These are phyloP conservation scores for Penstemon newberryi DNA, from an alignment of 257 asterid genomes.

Conservation along the genomic window DNA sequence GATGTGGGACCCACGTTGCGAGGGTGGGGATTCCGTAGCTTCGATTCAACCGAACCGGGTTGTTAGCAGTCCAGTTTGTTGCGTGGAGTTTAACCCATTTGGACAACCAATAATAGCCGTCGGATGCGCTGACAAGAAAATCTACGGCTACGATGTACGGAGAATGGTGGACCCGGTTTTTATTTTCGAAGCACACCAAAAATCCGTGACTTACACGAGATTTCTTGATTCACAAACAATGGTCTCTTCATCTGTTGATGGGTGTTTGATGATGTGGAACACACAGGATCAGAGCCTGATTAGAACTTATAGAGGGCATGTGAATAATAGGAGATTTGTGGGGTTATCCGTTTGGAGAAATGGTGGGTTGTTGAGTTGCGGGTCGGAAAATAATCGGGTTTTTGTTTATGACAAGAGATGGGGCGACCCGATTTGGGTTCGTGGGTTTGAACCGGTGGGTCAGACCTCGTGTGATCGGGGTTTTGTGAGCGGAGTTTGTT, in stretches of 20 bases:
- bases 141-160: conserved; percentile 68
- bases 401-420: conserved; percentile 85
- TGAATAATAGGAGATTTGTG: conserved; percentile 66
- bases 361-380: conserved; percentile 80
- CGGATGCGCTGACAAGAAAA: conserved; percentile 70
- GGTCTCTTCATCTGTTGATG: conserved; percentile 68
- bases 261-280: conserved; percentile 74
- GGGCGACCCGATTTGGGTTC: conserved; percentile 80
- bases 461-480: conserved; percentile 23
- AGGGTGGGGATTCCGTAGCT: conserved; percentile 37
- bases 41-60: conserved; percentile 50
- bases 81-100: conserved; percentile 78
- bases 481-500: conserved; percentile 79
- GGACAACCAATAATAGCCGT: conserved; percentile 46
- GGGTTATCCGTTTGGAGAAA: conserved; percentile 78
- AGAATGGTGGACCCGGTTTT: conserved; percentile 50
- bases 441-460: conserved; percentile 38
- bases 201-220: conserved; percentile 61
- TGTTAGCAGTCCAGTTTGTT: conserved; percentile 60
- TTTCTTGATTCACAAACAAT: conserved; percentile 52
- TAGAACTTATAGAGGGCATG: conserved; percentile 69
- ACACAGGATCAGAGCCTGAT: conserved; percentile 38
- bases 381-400: conserved; percentile 75
- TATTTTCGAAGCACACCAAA: conserved; percentile 61
- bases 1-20: conserved; percentile 85